Conservation (phyloP, 169 alveolate genomes). For the Cryptosporidium parvum region DNA sequence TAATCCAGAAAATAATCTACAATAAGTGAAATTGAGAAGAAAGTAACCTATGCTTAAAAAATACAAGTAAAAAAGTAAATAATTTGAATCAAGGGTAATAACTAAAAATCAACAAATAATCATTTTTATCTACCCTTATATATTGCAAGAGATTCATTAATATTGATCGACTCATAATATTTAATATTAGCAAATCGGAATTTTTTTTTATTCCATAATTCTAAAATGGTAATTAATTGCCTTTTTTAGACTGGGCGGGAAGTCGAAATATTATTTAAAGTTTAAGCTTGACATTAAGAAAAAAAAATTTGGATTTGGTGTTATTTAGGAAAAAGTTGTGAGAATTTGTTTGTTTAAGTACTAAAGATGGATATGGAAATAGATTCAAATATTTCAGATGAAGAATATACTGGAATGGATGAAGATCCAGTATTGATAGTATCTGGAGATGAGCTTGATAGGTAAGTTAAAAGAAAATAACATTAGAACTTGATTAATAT, state of each 20-base stretch:
- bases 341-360: not conserved
- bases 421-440: slow-evolving; percentile 36
- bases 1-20: not conserved
- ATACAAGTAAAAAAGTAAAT: too few relatives aligned
- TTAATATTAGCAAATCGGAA: not conserved
- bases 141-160: too few relatives aligned
- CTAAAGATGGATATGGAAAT: slow-evolving; percentile 34
- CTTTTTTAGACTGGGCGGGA: slow-evolving; percentile 20
- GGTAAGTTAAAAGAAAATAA: slow-evolving; percentile 23
- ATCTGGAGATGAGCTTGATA: slow-evolving; percentile 47
- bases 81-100: too few relatives aligned
- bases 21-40: too few relatives aligned
- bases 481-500: not conserved
- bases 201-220: not conserved
- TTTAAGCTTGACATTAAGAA: slow-evolving; percentile 4
- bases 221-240: not conserved
- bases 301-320: not conserved
- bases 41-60: not conserved
- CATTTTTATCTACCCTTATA: too few relatives aligned
- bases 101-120: too few relatives aligned
- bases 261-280: not conserved
- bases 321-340: not conserved
- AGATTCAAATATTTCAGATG: slow-evolving; percentile 42
- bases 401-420: slow-evolving; percentile 13
- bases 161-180: too few relatives aligned